phyloP scores from a whole-genome alignment of 495 filamentous ascomycete species.

The Talaromyces borbonicus region DNA sequence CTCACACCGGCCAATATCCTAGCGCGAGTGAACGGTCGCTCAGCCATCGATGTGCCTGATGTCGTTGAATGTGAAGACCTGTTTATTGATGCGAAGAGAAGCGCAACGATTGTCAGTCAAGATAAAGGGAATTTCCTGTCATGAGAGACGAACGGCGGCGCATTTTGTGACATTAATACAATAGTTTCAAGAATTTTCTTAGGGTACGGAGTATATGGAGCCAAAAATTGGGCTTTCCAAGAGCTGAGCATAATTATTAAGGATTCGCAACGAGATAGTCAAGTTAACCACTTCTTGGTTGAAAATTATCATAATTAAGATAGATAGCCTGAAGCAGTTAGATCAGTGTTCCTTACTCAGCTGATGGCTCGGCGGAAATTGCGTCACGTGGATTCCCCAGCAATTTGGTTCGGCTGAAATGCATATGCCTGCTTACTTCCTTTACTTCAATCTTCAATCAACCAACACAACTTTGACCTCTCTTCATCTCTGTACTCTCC shows the following conservation, averaged over 20 bases:
- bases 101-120: constrained; percentile 58
- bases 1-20: constrained; percentile 76
- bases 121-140: constrained; percentile 55
- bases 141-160: constrained; percentile 16
- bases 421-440: neutral
- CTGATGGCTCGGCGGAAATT: neutral
- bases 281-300: too few species aligned
- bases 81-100: constrained; percentile 82
- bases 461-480: too few species aligned
- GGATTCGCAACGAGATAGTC: too few species aligned
- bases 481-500: too few species aligned
- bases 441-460: neutral
- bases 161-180: too few species aligned
- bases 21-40: constrained; percentile 58
- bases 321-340: neutral
- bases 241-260: neutral
- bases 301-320: too few species aligned
- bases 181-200: constrained; percentile 7
- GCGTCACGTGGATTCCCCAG: constrained; percentile 2
- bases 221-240: neutral
- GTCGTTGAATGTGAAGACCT: constrained; percentile 82
- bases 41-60: constrained; percentile 67
- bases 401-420: neutral
- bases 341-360: neutral
- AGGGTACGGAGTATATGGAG: neutral